Base-by-base conservation (phyloP, 2,329 filamentous ascomycete species). In the Aspergillus japonicus region DNA sequence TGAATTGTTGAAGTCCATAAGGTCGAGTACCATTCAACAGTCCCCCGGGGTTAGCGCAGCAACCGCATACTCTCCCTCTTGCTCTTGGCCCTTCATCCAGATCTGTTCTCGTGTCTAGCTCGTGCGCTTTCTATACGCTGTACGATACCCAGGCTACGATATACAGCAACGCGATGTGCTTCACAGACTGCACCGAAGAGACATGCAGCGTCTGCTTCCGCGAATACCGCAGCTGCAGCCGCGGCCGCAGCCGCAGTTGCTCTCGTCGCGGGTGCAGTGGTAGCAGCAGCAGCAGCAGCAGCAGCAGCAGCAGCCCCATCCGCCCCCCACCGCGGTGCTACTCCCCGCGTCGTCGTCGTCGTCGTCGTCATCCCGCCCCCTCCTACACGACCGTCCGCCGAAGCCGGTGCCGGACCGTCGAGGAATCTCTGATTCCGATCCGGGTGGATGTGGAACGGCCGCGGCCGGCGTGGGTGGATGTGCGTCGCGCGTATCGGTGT, bases 331-430 rank as follows among this genome's bases (percentile, higher is more conserved):
- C 50, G 16, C 52, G 52, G 19, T 24, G 39, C 52, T 54, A 47
- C n/a, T 29, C 26, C 1, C 39, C 39, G 6, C 51, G 10, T 31
- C 44, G n/a, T 11, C 56, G 19, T 51, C 51, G 39, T 50, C 11
- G 33, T 47, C 56, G 19, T 51, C 51, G 39, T 50, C 11, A 26
- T 47, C n/a, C 47, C 51, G 31, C 16, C 6, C 26, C 54, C 12
- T 62, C 62, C 0, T 64, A 67, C 51, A 66, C 62, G 1, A 62
- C 62, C 2, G 42, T 66, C 3, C 62, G 59, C 14, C 55, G 63
- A 14, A 60, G 16, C 12, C 50, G 57, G 11, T 54, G 50, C 21
- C 62, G 60, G 4, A 62, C 56, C 1, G 23, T 61, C 8, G 60
- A 62, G 39, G 64, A 66, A 54, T 57, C 59, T 3, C 50, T 55